These are phyloP conservation scores for Panaeolus papilionaceus DNA, from an alignment of 768 basidiomycete species.

Conservation along the genomic window DNA sequence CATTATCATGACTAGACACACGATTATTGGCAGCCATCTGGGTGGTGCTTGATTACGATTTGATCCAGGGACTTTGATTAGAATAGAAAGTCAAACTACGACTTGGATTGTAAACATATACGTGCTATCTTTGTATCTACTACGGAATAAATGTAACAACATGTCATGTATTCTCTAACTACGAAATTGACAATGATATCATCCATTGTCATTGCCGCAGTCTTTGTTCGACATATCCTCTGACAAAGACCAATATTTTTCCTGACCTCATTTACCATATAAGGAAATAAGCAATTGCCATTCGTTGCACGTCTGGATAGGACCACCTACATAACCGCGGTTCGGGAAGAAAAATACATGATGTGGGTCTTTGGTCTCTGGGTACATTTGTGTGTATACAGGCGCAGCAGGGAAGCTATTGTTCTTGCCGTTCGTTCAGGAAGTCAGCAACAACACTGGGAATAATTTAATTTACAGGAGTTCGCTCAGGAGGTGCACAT, in stretches of 20 bases:
- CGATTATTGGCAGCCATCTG: not conserved
- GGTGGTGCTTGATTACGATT: not conserved
- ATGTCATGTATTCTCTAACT: not conserved
- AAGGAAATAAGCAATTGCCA: not conserved
- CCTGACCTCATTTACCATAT: not conserved
- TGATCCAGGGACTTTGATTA: not conserved
- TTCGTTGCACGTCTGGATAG: not conserved
- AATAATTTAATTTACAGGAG: not conserved
- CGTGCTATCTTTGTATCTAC: not conserved
- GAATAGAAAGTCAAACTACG: not conserved
- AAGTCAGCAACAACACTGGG: not conserved
- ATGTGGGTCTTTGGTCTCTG: not conserved
- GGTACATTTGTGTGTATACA: not conserved
- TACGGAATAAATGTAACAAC: not conserved
- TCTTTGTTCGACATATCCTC: not conserved
- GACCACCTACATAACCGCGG: not conserved
- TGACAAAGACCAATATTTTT: not conserved
- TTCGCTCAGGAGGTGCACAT: not conserved
- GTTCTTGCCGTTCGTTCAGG: not conserved
- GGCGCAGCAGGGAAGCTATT: not conserved
- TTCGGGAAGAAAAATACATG: not conserved
- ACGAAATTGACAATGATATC: not conserved
- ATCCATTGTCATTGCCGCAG: not conserved
- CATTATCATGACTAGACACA: not conserved
- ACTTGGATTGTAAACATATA: not conserved